Percentiles rank a stretch among this genome's conserved stretches.
Conservation (phyloP, 1,284 basidiomycete species). For the Stereum hirsutum region DNA sequence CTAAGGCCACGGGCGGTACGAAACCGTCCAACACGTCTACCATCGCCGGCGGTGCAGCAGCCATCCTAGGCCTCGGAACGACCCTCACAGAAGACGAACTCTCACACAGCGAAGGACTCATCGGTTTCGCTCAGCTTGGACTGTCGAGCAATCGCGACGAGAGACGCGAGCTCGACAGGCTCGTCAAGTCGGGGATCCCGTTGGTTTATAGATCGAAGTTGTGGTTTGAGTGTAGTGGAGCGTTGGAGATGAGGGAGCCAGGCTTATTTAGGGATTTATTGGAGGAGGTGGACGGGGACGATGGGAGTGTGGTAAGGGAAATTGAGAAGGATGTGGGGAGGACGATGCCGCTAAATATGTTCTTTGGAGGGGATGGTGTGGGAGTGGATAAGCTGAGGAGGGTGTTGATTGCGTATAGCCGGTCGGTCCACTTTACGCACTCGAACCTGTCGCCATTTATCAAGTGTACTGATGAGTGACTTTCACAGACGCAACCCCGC, state of each 20-base stretch:
- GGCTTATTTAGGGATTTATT: conserved; percentile 86
- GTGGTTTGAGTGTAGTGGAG: conserved; percentile 91
- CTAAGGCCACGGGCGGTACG: conserved; percentile 26
- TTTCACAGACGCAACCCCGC: conserved; percentile 68
- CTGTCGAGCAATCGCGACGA: conserved; percentile 66
- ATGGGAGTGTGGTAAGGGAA: conserved; percentile 55
- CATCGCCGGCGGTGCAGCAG: conserved; percentile 32
- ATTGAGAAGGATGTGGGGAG: conserved; percentile 94
- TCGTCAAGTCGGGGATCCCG: conserved; percentile 83
- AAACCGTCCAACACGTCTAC: conserved; percentile 17
- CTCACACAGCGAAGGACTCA: conserved; percentile 65
- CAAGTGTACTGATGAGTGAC: neutral
- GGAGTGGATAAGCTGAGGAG: conserved; percentile 89
- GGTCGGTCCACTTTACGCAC: conserved; percentile 37
- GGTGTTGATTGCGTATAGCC: conserved; percentile 86
- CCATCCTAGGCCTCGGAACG: conserved; percentile 55
- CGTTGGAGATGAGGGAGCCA: conserved; percentile 85
- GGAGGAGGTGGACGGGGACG: conserved; percentile 41
- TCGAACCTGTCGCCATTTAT: conserved; percentile 4
- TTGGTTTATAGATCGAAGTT: conserved; percentile 82
- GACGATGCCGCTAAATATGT: conserved; percentile 94
- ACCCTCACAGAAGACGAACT: conserved; percentile 61
- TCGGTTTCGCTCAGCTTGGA: conserved; percentile 87
- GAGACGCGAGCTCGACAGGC: conserved; percentile 67
- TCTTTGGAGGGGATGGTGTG: conserved; percentile 92